These are phyloP conservation scores for Malus hybrid DNA, from an alignment of 331 rosid genomes.

Conservation along the genomic window DNA sequence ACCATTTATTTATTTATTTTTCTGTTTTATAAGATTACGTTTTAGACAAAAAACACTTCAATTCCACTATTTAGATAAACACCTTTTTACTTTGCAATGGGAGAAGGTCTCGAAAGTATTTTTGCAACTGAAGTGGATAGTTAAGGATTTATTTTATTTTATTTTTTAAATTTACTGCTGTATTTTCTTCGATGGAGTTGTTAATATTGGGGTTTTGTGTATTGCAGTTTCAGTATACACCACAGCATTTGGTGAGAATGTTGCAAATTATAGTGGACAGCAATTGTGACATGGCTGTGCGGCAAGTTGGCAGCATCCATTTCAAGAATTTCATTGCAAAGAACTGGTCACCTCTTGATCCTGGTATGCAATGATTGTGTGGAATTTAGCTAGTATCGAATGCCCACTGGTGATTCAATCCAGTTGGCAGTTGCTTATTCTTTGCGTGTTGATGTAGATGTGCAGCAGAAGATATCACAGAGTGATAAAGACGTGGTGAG, in stretches of 20 bases:
- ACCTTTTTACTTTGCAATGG: too few species aligned
- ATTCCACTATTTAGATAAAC: too few species aligned
- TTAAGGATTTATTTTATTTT: too few species aligned
- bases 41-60: too few species aligned
- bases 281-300: conserved; percentile 48
- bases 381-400: not conserved
- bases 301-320: conserved; percentile 88
- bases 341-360: conserved; percentile 72
- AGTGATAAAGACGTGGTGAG: conserved; percentile 64
- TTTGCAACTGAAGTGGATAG: too few species aligned
- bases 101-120: too few species aligned
- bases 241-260: conserved; percentile 74
- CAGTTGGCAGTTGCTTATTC: conserved; percentile 8
- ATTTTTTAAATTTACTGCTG: too few species aligned
- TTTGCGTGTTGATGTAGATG: conserved; percentile 38
- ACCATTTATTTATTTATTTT: too few species aligned
- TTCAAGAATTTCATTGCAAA: conserved; percentile 79
- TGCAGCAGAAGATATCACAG: conserved; percentile 50
- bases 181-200: not conserved
- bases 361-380: conserved; percentile 38
- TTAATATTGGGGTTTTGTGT: not conserved
- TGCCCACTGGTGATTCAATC: not conserved
- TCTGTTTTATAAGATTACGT: too few species aligned
- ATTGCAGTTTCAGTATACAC: conserved; percentile 62
- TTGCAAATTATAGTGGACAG: conserved; percentile 73